These are phyloP conservation scores for Dentipellis fragilis DNA, from an alignment of 768 basidiomycete genomes.

Conservation along the genomic window DNA sequence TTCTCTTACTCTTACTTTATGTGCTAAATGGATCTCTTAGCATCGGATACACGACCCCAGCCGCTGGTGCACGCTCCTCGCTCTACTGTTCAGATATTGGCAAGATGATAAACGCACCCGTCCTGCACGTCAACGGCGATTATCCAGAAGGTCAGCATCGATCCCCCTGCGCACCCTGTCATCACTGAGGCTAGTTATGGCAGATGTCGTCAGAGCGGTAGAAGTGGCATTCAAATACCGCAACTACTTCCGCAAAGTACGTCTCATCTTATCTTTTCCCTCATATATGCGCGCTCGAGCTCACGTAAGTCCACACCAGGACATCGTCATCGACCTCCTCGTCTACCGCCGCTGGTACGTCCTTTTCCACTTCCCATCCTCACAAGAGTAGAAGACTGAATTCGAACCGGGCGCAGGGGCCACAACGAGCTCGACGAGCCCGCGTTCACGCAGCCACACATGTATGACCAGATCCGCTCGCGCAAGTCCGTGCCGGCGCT, in stretches of 20 bases:
- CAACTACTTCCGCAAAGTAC: conserved; percentile 72
- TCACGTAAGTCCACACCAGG: conserved; percentile 26
- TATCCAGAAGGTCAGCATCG: conserved; percentile 57
- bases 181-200: background rate
- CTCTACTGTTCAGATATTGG: conserved; percentile 82
- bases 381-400: no score
- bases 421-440: conserved; percentile 89
- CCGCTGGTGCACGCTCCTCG: conserved; percentile 74
- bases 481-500: conserved; percentile 69
- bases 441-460: conserved; percentile 77
- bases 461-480: conserved; percentile 82
- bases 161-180: background rate
- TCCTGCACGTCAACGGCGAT: conserved; percentile 89
- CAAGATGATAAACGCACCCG: conserved; percentile 85
- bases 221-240: conserved; percentile 84
- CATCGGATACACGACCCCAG: conserved; percentile 89
- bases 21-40: conserved; percentile 27
- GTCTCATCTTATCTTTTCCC: background rate
- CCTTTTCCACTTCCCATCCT: background rate
- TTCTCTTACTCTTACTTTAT: background rate
- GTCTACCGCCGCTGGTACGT: conserved; percentile 77
- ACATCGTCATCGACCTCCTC: conserved; percentile 81
- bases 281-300: background rate
- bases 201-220: conserved; percentile 78
- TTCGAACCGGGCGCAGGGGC: conserved; percentile 34